Base-by-base conservation (phyloP, 2,329 filamentous ascomycete species). In the Teratosphaeria pseudoeucalypti region DNA sequence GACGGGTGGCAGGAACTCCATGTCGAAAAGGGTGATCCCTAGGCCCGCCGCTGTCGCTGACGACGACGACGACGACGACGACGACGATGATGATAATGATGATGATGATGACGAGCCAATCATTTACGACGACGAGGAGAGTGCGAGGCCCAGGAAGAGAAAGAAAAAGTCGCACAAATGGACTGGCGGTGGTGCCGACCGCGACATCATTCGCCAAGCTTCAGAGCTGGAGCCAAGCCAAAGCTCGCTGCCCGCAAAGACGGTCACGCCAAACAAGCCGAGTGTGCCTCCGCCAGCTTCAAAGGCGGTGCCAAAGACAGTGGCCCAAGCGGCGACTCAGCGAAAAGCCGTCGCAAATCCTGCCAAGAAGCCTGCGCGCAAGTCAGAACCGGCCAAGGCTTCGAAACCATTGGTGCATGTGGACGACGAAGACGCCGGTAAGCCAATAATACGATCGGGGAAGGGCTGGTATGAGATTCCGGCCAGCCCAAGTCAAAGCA, bases 381-480 rank as follows among this genome's bases (percentile, higher is more conserved):
- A 58, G 27, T 54, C 49, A 5, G 57, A 58, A n/a, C 54, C 34
- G 14, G 26, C 19, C 12, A 57, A 52, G 19, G 34, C 47, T 43
- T 53, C 39, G 11, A 62, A 63, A 14, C 43, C 19, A 23, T 9
- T 23, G n/a, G 43, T 49, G 16, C 43, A 49, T 49, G 43, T 49
- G 16, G 43, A 23, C 10, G 43, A 49, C 16, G 47, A 52, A 29
- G 55, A 65, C 54, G 32, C 53, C 6, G 55, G 63, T 29, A 61
- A 61, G 58, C 63, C 54, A 6, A 57, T 64, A 12, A 39, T 62
- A 3, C 62, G 63, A 6, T 29, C 49, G 12, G 66, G 65, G 1
- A 58, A 58, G 57, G 64, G 66, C n/a, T 64, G 63, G 65, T 52
- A 64, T 7, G 63, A 66, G 37, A 53, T 64, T 11, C 61, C 59